Conservation (phyloP, 2,329 filamentous ascomycete species). For the Diaporthe sp. region DNA sequence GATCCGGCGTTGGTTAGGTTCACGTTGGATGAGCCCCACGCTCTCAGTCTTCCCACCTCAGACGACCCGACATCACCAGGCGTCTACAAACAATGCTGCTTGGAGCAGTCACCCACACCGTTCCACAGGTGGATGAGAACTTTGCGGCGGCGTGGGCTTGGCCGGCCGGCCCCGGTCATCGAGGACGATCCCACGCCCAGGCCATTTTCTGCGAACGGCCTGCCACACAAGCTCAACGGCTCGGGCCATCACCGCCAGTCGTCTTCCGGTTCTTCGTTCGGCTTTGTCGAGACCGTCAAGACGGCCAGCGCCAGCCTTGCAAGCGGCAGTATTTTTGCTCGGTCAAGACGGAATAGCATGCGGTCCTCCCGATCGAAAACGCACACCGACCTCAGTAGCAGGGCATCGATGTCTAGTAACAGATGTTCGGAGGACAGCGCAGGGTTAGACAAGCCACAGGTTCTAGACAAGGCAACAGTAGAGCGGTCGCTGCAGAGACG, state of each 20-base stretch:
- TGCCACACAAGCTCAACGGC: constrained; percentile 38
- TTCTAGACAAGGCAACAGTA: constrained; percentile 76
- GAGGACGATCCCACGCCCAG: constrained; percentile 51
- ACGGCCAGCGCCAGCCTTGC: constrained; percentile 84
- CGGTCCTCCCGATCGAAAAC: constrained; percentile 69
- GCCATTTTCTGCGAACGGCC: constrained; percentile 44
- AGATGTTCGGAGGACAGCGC: constrained; percentile 75
- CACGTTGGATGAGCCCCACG: constrained; percentile 35
- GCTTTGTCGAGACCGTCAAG: constrained; percentile 83
- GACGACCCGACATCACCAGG: not conserved
- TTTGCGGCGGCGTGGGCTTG: constrained; percentile 69
- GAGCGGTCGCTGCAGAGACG: constrained; percentile 81
- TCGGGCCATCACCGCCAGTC: constrained; percentile 63
- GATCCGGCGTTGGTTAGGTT: constrained; percentile 37
- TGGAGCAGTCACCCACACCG: constrained; percentile 50
- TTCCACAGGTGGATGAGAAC: constrained; percentile 82
- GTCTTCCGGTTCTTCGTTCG: constrained; percentile 81
- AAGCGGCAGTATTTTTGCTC: constrained; percentile 76
- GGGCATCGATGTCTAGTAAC: constrained; percentile 69
- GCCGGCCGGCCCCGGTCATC: constrained; percentile 53
- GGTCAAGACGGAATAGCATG: constrained; percentile 66
- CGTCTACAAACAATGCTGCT: not conserved
- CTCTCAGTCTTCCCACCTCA: not conserved
- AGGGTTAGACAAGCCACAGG: constrained; percentile 66
- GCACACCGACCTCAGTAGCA: constrained; percentile 72